Conservation (phyloP, 345 rosid genomes). For the Iberis pinnata region DNA sequence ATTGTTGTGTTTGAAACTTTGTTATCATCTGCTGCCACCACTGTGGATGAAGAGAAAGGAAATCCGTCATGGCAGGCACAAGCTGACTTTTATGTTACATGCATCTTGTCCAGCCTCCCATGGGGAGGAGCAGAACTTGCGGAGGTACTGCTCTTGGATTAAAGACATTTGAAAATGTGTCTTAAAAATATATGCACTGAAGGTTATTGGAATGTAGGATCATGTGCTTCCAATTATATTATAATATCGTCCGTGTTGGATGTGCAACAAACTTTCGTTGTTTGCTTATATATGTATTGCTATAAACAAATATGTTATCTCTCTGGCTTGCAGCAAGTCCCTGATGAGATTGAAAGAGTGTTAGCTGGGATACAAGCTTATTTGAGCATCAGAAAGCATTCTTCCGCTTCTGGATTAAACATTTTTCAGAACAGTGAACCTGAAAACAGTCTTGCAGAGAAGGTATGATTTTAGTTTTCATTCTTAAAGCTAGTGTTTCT, state of each 20-base stretch:
- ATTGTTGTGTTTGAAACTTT: constrained; percentile 77
- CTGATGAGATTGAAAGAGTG: constrained; percentile 91
- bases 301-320: neutral
- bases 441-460: constrained; percentile 40
- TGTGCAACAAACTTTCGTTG: constrained; percentile 1
- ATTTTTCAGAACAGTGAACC: constrained; percentile 60
- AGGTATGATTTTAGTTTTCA: constrained; percentile 39
- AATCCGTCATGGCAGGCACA: constrained; percentile 94
- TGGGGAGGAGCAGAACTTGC: constrained; percentile 97
- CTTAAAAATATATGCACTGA: neutral
- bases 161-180: constrained; percentile 1
- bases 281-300: constrained; percentile 3
- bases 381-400: constrained; percentile 78
- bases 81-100: constrained; percentile 84
- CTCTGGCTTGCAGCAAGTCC: constrained; percentile 67
- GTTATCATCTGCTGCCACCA: constrained; percentile 92
- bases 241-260: constrained; percentile 3
- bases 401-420: constrained; percentile 54
- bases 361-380: constrained; percentile 89
- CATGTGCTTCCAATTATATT: neutral
- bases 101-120: constrained; percentile 91
- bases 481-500: constrained; percentile 8
- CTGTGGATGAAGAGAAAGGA: constrained; percentile 95
- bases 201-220: neutral
- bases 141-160: constrained; percentile 50